These are phyloP conservation scores for Colletotrichum graminicola DNA, from an alignment of 2,329 filamentous ascomycete genomes.

Conservation along the genomic window DNA sequence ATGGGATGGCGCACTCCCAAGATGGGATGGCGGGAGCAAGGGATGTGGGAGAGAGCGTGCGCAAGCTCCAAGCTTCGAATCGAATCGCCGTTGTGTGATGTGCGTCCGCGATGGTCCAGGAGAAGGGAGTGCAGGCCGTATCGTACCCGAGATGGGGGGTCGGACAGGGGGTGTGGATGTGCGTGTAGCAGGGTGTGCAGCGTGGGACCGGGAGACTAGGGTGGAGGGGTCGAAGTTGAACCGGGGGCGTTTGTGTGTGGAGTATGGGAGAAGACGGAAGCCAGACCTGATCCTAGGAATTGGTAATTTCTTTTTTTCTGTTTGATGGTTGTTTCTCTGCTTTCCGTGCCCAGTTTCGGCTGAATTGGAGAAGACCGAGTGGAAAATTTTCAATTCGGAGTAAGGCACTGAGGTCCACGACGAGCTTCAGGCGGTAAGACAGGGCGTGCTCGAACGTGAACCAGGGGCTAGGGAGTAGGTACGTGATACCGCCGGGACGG, in stretches of 20 bases:
- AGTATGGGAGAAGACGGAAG: conserved; percentile 41
- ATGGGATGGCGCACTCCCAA: conserved; percentile 22
- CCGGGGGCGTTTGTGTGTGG: conserved; percentile 31
- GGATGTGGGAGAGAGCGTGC: conserved; percentile 19
- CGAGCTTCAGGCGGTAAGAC: conserved; percentile 6
- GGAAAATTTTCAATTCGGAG: conserved; percentile 17
- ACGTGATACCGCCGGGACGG: conserved; percentile 23
- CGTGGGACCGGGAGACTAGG: conserved; percentile 39
- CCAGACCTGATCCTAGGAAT: conserved; percentile 41
- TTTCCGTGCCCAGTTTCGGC: conserved; percentile 27
- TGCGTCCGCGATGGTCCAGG: conserved; percentile 21
- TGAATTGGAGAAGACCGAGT: conserved; percentile 22
- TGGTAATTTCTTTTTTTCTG: conserved; percentile 39
- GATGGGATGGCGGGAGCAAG: conserved; percentile 38
- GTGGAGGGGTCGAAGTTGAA: conserved; percentile 18
- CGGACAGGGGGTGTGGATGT: conserved; percentile 4
- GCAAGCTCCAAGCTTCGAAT: conserved; percentile 29
- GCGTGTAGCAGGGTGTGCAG: conserved; percentile 28
- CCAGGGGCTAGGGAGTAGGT: conserved; percentile 14
- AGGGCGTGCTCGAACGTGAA: neutral
- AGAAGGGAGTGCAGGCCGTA: conserved; percentile 23
- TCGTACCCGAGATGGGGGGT: conserved; percentile 22
- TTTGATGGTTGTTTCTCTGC: conserved; percentile 25
- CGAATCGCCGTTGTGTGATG: conserved; percentile 35
- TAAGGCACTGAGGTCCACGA: conserved; percentile 5